Evolutionary conservation across 2,329 filamentous ascomycete species (phyloP), one percentile per base, ranked within the genome.

Genomic region (Endoconidiophora laricicola): DNA sequence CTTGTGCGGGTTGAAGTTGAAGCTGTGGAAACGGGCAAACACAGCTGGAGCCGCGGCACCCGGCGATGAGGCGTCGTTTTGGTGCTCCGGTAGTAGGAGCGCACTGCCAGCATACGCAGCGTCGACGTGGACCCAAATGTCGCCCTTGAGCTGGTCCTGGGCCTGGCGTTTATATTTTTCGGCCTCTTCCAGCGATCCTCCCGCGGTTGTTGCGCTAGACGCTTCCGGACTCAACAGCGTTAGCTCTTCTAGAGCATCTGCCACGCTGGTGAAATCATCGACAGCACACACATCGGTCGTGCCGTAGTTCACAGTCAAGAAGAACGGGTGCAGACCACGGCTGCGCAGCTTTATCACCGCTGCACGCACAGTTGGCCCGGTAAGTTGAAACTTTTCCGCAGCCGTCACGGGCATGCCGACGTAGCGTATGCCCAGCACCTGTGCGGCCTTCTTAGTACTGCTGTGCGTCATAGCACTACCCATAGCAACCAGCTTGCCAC

Each of bases 1-100:
- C 69, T 96, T 96, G 72, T 95, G 88, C 76, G 94, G 83, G 69
- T 95, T 96, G 69, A 90, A 78, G 65, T 94, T 81, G 73, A 94
- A 94, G 56, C 81, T 87, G 68, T 94, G 84, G 61, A 94, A 87
- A 20, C 70, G 66, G 1, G 70, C 66, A 46, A 90, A 72, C 12
- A 76, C 66, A 4, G 40, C 48, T 2, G 51, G 47, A 29, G 51
- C 24, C 18, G 68, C 60, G 1, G 79, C 71, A 46, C 44, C 42
- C 6, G 76, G 66, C 20, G 68, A 60, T 10, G 33, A n/a, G 1
- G 79, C 71, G 46, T 86, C 71, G 56, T 81, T 72, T 51, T 86
- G 83, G 64, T 84, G 83, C 63, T 94, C 86, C 2, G 86, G 82
- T 20, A 83, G 80, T 3, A 94, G 69, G 3, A 96, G 76, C 1